Conservation (phyloP, 2,329 filamentous ascomycete species). For the Aspergillus spinulosporus region DNA sequence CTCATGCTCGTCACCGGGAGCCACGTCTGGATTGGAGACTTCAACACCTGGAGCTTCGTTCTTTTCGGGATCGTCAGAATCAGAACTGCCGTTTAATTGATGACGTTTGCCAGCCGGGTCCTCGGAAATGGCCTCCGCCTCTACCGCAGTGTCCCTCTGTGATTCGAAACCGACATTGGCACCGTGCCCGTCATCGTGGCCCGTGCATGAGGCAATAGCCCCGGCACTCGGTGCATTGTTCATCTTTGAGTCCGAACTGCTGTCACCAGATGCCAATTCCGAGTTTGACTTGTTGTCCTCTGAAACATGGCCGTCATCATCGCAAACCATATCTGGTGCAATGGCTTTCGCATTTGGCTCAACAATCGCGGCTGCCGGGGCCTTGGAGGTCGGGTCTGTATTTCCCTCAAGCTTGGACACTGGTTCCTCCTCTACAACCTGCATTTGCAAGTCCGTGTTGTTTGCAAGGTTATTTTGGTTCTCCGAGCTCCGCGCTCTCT, state of each 20-base stretch:
- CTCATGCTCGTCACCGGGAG: slow-evolving; percentile 2
- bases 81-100: background rate
- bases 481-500: background rate
- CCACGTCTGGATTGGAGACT: background rate
- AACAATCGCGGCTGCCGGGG: background rate
- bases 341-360: background rate
- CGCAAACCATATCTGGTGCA: background rate
- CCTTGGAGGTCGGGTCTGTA: background rate
- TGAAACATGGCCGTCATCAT: slow-evolving; percentile 10
- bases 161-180: background rate
- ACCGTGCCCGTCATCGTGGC: background rate
- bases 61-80: background rate
- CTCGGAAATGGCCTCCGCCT: background rate
- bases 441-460: background rate
- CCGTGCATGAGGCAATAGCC: background rate
- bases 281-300: slow-evolving; percentile 33
- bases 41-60: background rate
- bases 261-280: slow-evolving; percentile 25
- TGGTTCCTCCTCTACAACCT: background rate
- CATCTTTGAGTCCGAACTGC: background rate
- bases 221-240: background rate
- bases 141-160: background rate
- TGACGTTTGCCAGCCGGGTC: background rate
- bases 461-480: background rate
- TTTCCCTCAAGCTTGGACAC: background rate